These are phyloP conservation scores for Penicillium cosmopolitanum DNA, from an alignment of 495 filamentous ascomycete genomes.

Conservation along the genomic window DNA sequence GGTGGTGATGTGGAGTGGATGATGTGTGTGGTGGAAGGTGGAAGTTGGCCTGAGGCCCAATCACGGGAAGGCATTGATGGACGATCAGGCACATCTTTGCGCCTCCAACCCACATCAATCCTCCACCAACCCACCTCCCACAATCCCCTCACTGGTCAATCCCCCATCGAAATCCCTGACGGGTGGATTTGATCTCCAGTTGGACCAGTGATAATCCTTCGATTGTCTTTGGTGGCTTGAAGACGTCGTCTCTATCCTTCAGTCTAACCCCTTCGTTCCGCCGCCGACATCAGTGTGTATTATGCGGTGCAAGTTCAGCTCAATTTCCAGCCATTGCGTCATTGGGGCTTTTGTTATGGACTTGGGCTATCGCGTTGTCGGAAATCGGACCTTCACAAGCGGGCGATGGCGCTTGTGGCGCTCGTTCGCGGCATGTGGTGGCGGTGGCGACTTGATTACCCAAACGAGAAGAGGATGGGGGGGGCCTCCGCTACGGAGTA, in stretches of 20 bases:
- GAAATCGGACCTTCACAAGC: not conserved
- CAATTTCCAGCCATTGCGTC: conserved; percentile 14
- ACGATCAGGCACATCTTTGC: not conserved
- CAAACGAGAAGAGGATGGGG: conserved; percentile 2
- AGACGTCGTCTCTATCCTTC: not conserved
- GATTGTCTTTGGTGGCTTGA: not conserved
- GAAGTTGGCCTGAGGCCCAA: not conserved
- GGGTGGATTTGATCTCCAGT: not conserved
- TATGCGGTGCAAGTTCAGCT: not conserved
- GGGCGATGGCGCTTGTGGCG: conserved; percentile 7
- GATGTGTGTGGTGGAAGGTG: not conserved
- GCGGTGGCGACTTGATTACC: conserved; percentile 15
- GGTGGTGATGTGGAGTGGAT: not conserved
- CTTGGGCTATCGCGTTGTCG: not conserved
- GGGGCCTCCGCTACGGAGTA: not conserved
- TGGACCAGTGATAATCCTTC: not conserved
- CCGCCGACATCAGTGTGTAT: not conserved
- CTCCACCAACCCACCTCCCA: not conserved
- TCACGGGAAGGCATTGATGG: not conserved
- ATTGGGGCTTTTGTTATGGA: not conserved
- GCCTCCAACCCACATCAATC: not conserved
- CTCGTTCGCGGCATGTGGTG: conserved; percentile 11
- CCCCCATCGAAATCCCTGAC: no score
- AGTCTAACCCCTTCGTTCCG: not conserved
- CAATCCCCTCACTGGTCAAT: not conserved